phyloP scores from a whole-genome alignment of 192 early-diverging fungal genomes.

The Linnemannia schmuckeri region DNA sequence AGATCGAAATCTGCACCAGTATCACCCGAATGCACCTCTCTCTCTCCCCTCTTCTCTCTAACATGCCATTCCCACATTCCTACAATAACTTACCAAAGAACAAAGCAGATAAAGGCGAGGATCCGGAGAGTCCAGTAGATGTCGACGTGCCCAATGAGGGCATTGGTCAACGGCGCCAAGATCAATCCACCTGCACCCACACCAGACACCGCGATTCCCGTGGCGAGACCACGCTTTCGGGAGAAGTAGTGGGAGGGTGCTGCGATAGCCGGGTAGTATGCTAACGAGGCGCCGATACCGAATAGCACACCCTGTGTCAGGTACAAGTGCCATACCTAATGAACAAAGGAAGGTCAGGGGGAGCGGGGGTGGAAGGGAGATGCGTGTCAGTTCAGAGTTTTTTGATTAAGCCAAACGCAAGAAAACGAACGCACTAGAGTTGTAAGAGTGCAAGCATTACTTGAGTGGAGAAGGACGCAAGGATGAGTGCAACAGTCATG shows the following conservation, averaged over 20 bases:
- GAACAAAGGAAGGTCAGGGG: background rate
- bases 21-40: background rate
- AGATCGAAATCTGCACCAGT: background rate
- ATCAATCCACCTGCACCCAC: constrained; percentile 75
- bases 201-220: constrained; percentile 75
- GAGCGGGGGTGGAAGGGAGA: background rate
- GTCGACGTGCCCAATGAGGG: constrained; percentile 46
- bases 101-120: constrained; percentile 52
- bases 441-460: constrained; percentile 21
- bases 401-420: background rate
- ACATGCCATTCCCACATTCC: no score
- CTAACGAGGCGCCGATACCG: constrained; percentile 71
- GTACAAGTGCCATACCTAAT: constrained; percentile 75
- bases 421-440: background rate
- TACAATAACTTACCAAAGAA: constrained; percentile 40
- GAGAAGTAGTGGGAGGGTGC: constrained; percentile 76
- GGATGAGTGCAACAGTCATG: constrained; percentile 54
- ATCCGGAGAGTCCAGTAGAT: constrained; percentile 57
- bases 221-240: constrained; percentile 71
- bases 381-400: background rate
- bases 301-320: constrained; percentile 80
- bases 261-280: constrained; percentile 71
- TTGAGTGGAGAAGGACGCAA: constrained; percentile 62
- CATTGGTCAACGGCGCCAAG: constrained; percentile 64
- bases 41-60: background rate